Evolutionary conservation across 352 stramenopile species (phyloP).

Genomic region (Aphanomyces euteiches): DNA sequence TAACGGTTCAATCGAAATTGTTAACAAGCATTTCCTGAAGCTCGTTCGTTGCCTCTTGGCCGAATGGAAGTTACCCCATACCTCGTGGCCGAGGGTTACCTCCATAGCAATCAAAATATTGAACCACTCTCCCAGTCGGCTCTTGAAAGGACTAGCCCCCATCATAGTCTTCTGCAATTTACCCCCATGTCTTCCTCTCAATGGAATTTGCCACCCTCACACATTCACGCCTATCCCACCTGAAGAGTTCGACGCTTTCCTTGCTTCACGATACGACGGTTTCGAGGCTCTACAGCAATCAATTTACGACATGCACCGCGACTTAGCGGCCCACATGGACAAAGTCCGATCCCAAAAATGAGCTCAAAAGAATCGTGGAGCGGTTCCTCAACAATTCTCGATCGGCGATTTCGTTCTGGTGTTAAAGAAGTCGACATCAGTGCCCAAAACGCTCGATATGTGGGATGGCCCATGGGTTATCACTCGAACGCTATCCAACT

Average conservation of each 20-base stretch:
- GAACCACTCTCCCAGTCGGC: constrained; percentile 7
- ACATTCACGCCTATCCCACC: not conserved
- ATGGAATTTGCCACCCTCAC: constrained; percentile 1
- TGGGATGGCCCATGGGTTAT: constrained; percentile 15
- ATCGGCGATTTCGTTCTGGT: constrained; percentile 11
- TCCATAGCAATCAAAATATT: not conserved
- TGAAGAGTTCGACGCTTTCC: not conserved
- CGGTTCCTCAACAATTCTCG: not conserved
- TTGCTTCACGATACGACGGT: not conserved
- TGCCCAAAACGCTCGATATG: not conserved
- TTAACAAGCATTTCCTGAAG: too few species aligned
- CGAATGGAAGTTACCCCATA: too few species aligned
- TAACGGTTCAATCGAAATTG: not conserved
- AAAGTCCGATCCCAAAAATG: not conserved
- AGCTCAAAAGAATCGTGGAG: not conserved
- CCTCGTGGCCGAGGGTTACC: too few species aligned
- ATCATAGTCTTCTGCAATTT: constrained; percentile 8
- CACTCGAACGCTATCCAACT: not conserved
- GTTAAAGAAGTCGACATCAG: not conserved
- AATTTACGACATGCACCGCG: not conserved
- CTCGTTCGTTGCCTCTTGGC: too few species aligned
- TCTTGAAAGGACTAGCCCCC: not conserved
- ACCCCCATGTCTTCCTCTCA: not conserved
- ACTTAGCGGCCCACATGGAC: not conserved
- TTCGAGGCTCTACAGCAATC: not conserved